Evolutionary conservation across 257 asterid species (phyloP).

Genomic region (Nicotiana benthamiana): DNA sequence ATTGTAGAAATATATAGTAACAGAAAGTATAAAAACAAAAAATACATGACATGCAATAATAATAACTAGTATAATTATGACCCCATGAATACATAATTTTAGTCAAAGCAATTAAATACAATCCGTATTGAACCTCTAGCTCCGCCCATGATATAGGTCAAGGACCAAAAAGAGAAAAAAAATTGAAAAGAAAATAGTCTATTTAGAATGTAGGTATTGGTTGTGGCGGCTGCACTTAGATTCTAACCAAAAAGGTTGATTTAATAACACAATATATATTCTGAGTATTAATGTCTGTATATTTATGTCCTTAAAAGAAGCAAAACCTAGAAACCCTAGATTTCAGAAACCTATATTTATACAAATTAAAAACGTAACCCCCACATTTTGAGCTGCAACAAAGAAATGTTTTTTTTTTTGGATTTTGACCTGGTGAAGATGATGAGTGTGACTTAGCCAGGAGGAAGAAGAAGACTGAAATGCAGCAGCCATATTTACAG

Average conservation of each 20-base stretch:
- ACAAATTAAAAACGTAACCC: conserved; percentile 19
- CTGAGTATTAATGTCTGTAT: neutral
- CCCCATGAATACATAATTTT: no score
- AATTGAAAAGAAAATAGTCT: neutral
- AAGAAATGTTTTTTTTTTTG: neutral
- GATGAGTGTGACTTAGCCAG: conserved; percentile 29
- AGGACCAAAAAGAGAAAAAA: neutral
- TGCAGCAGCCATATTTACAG: conserved; percentile 86
- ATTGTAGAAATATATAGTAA: no score
- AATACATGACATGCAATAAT: no score
- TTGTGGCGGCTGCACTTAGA: conserved; percentile 47
- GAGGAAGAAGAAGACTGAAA: conserved; percentile 42
- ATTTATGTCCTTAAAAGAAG: conserved; percentile 43
- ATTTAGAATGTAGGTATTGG: neutral
- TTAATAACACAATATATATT: neutral
- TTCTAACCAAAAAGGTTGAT: neutral
- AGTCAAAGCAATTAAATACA: no score
- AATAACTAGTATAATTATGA: no score
- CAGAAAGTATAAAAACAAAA: no score
- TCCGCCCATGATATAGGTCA: neutral
- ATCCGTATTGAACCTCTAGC: no score
- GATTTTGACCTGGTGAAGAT: conserved; percentile 4
- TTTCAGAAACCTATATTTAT: conserved; percentile 37
- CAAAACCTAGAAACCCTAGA: conserved; percentile 47
- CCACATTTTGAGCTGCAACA: conserved; percentile 46